These are phyloP conservation scores for Cinnamomum micranthum DNA, from an alignment of 164 flowering plant species.

Conservation along the genomic window DNA sequence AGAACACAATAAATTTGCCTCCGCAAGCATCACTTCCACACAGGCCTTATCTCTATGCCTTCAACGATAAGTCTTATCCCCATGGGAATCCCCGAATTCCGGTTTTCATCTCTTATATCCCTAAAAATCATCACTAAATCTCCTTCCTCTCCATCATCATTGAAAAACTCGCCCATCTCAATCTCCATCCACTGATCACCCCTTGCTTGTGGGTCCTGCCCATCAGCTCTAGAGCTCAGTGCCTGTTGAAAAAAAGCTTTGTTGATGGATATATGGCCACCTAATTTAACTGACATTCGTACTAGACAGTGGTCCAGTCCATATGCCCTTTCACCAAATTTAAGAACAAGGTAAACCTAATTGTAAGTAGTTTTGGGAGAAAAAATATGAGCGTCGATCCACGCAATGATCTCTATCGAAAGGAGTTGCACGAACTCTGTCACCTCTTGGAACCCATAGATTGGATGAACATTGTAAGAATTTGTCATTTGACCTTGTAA, in stretches of 20 bases:
- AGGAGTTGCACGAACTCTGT: slow-evolving; percentile 31
- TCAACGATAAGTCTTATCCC: slow-evolving; percentile 22
- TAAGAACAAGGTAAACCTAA: slow-evolving; percentile 31
- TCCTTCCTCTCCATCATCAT: slow-evolving; percentile 25
- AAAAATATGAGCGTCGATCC: slow-evolving; percentile 23
- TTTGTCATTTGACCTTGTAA: too few species aligned
- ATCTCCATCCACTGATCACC: slow-evolving; percentile 56
- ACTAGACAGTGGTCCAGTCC: slow-evolving; percentile 23
- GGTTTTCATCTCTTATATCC: slow-evolving; percentile 30
- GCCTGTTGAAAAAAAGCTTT: neutral
- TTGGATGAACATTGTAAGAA: slow-evolving; percentile 20
- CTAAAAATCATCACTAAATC: slow-evolving; percentile 36
- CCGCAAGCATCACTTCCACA: neutral
- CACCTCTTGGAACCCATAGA: slow-evolving; percentile 38
- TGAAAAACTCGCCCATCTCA: slow-evolving; percentile 46
- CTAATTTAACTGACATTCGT: slow-evolving; percentile 16
- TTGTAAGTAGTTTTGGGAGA: slow-evolving; percentile 29
- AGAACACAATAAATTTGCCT: neutral
- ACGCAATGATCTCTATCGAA: slow-evolving; percentile 40
- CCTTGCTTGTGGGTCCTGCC: slow-evolving; percentile 24
- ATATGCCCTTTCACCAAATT: neutral
- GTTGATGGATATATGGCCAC: neutral
- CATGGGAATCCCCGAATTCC: slow-evolving; percentile 39
- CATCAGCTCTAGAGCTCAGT: neutral
- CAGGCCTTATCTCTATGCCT: slow-evolving; percentile 68